phyloP scores from a whole-genome alignment of 2,329 filamentous ascomycete species.

The Fusarium sp. region DNA sequence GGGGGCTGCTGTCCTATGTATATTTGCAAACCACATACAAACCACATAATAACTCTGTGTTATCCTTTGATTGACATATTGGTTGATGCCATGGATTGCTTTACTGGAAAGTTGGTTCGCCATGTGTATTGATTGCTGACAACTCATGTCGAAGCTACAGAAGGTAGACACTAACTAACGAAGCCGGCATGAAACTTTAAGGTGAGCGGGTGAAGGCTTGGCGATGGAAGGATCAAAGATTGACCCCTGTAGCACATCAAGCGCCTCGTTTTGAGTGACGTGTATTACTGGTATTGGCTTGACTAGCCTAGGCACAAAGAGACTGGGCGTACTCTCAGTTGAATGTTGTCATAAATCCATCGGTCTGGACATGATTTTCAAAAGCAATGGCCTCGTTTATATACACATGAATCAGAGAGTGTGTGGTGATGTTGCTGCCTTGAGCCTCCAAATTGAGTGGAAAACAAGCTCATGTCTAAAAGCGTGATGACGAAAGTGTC shows the following conservation, averaged over 20 bases:
- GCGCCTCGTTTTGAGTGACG: neutral
- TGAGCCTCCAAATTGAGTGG: constrained; percentile 15
- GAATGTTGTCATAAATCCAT: no score
- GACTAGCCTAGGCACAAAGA: neutral
- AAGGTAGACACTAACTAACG: neutral
- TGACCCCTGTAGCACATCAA: constrained; percentile 27
- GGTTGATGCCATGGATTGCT: neutral
- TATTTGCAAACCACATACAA: neutral
- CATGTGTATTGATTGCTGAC: neutral
- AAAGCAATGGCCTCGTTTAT: neutral
- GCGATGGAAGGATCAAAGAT: constrained; percentile 19
- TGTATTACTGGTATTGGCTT: neutral
- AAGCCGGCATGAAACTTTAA: neutral
- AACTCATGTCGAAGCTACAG: neutral
- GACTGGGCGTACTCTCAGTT: neutral
- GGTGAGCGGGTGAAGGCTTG: constrained; percentile 18
- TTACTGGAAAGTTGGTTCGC: neutral
- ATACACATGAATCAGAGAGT: neutral
- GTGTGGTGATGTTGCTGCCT: neutral
- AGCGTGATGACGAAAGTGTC: constrained; percentile 33
- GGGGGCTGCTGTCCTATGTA: neutral
- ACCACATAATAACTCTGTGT: neutral
- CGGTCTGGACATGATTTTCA: neutral
- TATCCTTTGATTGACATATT: neutral
- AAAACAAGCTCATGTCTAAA: constrained; percentile 35